A percentile compares a stretch with the other conserved stretches of the same genome.
phyloP scores from a whole-genome alignment of 2,329 filamentous ascomycete species.

The Claviceps fusiformis region DNA sequence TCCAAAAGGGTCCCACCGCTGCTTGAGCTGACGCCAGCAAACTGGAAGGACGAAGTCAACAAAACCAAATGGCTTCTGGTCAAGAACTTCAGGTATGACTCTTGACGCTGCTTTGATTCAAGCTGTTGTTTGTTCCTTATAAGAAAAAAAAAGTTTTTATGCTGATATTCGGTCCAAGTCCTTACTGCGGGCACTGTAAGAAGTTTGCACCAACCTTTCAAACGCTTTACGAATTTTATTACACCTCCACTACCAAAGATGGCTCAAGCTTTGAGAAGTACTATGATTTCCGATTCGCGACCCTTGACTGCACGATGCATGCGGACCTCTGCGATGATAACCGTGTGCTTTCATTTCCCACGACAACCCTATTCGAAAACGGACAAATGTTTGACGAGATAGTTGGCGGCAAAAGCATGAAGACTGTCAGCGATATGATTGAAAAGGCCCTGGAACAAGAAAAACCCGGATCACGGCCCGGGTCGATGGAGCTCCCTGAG shows the following conservation, averaged over 20 bases:
- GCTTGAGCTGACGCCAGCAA: conserved; percentile 43
- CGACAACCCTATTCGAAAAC: conserved; percentile 67
- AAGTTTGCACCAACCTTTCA: conserved; percentile 75
- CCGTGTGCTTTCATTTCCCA: conserved; percentile 58
- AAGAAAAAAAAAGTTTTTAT: too few relatives aligned
- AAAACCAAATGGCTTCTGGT: conserved; percentile 39
- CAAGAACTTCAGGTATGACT: conserved; percentile 54
- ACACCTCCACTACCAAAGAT: conserved; percentile 64
- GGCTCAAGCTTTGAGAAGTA: conserved; percentile 56
- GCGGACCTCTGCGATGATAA: conserved; percentile 63
- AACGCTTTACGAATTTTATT: conserved; percentile 88
- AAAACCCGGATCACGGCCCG: conserved; percentile 67
- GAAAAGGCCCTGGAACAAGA: conserved; percentile 66
- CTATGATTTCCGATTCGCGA: conserved; percentile 82
- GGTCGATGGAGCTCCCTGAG: conserved; percentile 53
- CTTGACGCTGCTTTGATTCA: not conserved
- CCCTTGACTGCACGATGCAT: conserved; percentile 73
- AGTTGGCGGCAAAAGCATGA: conserved; percentile 54
- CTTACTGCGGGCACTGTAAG: conserved; percentile 59
- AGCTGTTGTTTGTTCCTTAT: not conserved
- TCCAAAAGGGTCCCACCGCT: conserved; percentile 52
- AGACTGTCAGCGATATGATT: conserved; percentile 52
- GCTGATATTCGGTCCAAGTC: conserved; percentile 25
- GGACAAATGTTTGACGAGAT: conserved; percentile 53
- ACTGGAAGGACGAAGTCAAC: conserved; percentile 42